Conservation (phyloP, 805 yeast genomes). For the Suhomyces faveliae region DNA sequence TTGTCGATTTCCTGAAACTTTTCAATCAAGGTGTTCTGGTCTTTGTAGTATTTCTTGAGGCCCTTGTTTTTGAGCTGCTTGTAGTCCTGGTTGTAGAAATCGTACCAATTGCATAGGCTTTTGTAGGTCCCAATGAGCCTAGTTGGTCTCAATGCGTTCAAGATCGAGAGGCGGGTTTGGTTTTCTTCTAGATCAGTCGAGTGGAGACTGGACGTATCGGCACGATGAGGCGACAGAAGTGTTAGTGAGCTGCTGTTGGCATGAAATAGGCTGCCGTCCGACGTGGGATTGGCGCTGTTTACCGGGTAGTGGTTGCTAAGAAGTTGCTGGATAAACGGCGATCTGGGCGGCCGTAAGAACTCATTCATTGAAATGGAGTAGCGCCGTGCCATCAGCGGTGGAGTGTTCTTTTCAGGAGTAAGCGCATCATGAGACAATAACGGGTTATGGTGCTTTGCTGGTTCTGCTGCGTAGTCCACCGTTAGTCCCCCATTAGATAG, state of each 20-base stretch:
- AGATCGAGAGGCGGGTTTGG: slow-evolving; percentile 21
- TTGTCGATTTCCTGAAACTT: slow-evolving; percentile 60
- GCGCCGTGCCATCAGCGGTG: slow-evolving; percentile 1
- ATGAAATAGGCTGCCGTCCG: slow-evolving; percentile 1
- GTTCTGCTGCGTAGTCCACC: neutral
- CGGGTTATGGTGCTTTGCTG: neutral
- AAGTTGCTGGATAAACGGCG: slow-evolving; percentile 29
- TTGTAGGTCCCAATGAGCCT: slow-evolving; percentile 34
- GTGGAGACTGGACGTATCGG: slow-evolving; percentile 13
- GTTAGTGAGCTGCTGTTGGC: slow-evolving; percentile 5
- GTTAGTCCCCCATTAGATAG: neutral
- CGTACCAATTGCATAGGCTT: slow-evolving; percentile 32
- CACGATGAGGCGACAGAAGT: neutral
- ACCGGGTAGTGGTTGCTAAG: slow-evolving; percentile 30
- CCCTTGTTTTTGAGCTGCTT: slow-evolving; percentile 9
- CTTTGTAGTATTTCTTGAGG: slow-evolving; percentile 46
- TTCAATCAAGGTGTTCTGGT: slow-evolving; percentile 60
- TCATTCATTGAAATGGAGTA: slow-evolving; percentile 10
- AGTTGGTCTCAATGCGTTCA: slow-evolving; percentile 29
- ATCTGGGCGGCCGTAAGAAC: slow-evolving; percentile 1
- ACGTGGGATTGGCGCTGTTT: slow-evolving; percentile 26
- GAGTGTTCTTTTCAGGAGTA: too few species aligned
- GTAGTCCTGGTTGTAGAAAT: slow-evolving; percentile 15
- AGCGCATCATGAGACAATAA: too few species aligned
- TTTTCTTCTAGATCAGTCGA: slow-evolving; percentile 23